Conservation (phyloP, 805 yeast species). For the Metschnikowia vanudenii region DNA sequence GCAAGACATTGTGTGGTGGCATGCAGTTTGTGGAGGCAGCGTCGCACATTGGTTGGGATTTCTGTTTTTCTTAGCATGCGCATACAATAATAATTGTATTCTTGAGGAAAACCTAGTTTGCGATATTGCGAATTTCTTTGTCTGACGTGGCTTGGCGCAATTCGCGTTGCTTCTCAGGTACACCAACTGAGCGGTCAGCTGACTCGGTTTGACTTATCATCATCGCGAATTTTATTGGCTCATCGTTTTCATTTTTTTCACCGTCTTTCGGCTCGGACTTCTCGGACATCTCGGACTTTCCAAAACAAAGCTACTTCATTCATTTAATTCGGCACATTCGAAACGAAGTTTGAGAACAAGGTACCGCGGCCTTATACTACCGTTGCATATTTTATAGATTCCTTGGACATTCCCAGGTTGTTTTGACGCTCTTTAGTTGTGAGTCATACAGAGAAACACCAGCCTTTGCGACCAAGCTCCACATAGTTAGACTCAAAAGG, state of each 20-base stretch:
- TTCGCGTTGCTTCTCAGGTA: not conserved
- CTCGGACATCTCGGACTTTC: too few relatives aligned
- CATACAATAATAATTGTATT: not conserved
- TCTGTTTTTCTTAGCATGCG: not conserved
- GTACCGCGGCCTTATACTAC: not conserved
- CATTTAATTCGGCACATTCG: not conserved
- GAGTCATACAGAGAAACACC: not conserved
- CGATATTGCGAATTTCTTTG: not conserved
- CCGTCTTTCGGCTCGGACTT: slow-evolving; percentile 4
- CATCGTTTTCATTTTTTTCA: slow-evolving; percentile 2
- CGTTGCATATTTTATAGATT: not conserved
- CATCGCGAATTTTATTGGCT: slow-evolving; percentile 17
- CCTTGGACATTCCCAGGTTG: not conserved
- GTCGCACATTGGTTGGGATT: not conserved
- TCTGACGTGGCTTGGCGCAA: not conserved
- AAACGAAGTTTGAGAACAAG: not conserved
- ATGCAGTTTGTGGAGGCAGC: too few relatives aligned
- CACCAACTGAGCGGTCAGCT: slow-evolving; percentile 3
- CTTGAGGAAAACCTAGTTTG: not conserved
- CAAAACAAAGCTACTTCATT: not conserved
- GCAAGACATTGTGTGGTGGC: not conserved
- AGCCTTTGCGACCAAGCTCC: not conserved
- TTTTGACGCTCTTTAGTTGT: not conserved
- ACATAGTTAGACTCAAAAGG: not conserved
- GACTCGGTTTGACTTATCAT: slow-evolving; percentile 13